A percentile compares a stretch with the other conserved stretches of the same genome.
Conservation (phyloP, 2,329 filamentous ascomycete species). For the Trichoderma sp. region DNA sequence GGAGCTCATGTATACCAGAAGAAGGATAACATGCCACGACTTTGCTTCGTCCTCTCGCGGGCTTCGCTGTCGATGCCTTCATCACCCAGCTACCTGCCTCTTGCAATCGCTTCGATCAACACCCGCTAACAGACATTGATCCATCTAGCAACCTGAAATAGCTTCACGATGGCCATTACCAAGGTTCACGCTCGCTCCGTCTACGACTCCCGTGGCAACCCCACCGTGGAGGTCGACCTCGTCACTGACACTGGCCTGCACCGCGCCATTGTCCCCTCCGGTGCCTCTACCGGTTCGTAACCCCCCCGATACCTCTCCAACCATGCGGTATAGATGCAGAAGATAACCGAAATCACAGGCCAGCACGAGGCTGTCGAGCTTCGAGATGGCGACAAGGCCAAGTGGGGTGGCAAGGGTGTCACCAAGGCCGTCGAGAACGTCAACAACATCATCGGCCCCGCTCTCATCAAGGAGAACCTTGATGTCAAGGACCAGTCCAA, state of each 20-base stretch:
- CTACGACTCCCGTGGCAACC: constrained; percentile 98
- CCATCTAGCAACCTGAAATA: neutral
- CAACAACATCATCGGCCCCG: constrained; percentile 77
- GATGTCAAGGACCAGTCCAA: constrained; percentile 86
- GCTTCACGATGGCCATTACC: constrained; percentile 78
- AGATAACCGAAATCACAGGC: constrained; percentile 54
- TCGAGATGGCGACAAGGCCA: constrained; percentile 83
- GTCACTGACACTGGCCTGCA: constrained; percentile 95
- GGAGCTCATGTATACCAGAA: neutral
- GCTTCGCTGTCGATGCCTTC: neutral
- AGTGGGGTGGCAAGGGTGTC: constrained; percentile 88
- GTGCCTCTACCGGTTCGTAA: constrained; percentile 85
- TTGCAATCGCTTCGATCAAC: neutral
- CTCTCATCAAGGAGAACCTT: constrained; percentile 77
- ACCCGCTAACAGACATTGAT: constrained; percentile 8
- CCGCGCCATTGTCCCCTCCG: constrained; percentile 95
- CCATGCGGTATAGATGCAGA: constrained; percentile 28
- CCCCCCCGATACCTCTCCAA: constrained; percentile 35
- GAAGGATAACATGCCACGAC: neutral
- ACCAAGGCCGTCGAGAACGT: constrained; percentile 84
- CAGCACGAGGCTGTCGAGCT: constrained; percentile 91
- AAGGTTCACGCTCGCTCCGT: constrained; percentile 92
- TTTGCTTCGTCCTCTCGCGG: neutral
- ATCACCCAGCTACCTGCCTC: neutral
- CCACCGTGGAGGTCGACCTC: constrained; percentile 97